Evolutionary conservation across 139 green algal genomes (phyloP), one percentile per base, ranked within the genome.

Genomic region (Chlorella sp.): DNA sequence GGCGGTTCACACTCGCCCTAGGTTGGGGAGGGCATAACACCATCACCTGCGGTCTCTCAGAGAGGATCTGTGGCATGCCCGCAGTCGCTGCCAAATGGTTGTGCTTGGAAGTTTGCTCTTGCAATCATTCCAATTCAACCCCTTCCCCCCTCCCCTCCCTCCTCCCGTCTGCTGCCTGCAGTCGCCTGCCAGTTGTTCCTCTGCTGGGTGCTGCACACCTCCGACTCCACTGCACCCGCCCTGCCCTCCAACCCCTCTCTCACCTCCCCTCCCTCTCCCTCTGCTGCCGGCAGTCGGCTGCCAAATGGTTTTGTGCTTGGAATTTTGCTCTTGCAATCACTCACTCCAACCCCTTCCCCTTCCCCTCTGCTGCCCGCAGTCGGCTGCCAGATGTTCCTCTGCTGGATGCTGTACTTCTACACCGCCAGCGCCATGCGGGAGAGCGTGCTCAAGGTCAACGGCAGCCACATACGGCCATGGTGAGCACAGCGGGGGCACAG

Each of bases 381-480:
- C 12, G 92, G 94, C 66, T 87, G 96, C 57, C 97, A 99, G 93
- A 4, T 95, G 42, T 98, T 98, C 93, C 91, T 99, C 82, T 94
- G 89, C 32, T 99, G 96, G 96, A 90, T 99, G 88, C 93, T 98
- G 39, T 99, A 99, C 93, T 98, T 98, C 86, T 99, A 99, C 94
- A 95, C 97, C 34, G 95, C 97, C 3, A 90, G 98, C 71, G 96
- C 97, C 19, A 89, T 99, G 87, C 90, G 98, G 0, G 98, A 99
- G 88, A 98, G 96, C 90, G 97, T 99, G 77, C 94, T 98, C 14
- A 93, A 93, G 83, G 94, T 98, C 53, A 99, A 99, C 89, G 98
- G 98, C 75, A 96, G 89, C 79, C 89, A 95, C 92, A 99, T 99
- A 92, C 93, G 96, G 34, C 73, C 90, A 37, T 99, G 97, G 97